phyloP scores from a whole-genome alignment of 2,329 filamentous ascomycete genomes.

The Talaromyces sp. region DNA sequence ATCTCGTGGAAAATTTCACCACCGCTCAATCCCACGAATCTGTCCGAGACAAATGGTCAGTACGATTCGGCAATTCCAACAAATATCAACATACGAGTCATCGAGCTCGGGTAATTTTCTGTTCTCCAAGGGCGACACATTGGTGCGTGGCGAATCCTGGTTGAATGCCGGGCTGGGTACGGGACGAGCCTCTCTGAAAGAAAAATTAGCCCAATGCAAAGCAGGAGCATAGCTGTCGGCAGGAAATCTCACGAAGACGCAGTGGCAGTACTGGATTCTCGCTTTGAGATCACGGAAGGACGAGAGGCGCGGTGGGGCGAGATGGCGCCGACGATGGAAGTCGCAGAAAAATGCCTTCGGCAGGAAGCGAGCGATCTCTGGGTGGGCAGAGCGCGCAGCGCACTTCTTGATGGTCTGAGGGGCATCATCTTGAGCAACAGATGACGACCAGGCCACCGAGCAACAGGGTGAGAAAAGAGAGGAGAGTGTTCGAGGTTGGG shows the following conservation, averaged over 20 bases:
- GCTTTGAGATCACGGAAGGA: constrained; percentile 29
- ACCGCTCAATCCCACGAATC: constrained; percentile 89
- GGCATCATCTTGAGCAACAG: constrained; percentile 43
- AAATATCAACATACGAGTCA: constrained; percentile 62
- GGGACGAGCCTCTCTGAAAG: constrained; percentile 50
- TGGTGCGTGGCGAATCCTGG: constrained; percentile 54
- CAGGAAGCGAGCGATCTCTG: constrained; percentile 35
- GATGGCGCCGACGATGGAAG: constrained; percentile 39
- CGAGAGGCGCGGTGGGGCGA: constrained; percentile 42
- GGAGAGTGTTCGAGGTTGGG: not conserved
- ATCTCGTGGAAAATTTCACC: constrained; percentile 99
- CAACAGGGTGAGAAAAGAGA: constrained; percentile 11
- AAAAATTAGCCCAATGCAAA: not conserved
- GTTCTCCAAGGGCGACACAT: constrained; percentile 62
- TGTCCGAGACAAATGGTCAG: constrained; percentile 27
- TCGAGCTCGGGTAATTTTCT: constrained; percentile 62
- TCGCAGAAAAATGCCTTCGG: constrained; percentile 40
- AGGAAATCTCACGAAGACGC: constrained; percentile 50
- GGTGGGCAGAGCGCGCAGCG: constrained; percentile 43
- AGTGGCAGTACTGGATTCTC: constrained; percentile 44
- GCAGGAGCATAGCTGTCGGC: not conserved
- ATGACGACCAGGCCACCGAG: constrained; percentile 30
- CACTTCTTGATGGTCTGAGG: constrained; percentile 45
- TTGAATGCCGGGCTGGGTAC: constrained; percentile 59
- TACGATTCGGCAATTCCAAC: constrained; percentile 11